phyloP scores from a whole-genome alignment of 441 rosid genomes.

The Populus trichocarpa region DNA sequence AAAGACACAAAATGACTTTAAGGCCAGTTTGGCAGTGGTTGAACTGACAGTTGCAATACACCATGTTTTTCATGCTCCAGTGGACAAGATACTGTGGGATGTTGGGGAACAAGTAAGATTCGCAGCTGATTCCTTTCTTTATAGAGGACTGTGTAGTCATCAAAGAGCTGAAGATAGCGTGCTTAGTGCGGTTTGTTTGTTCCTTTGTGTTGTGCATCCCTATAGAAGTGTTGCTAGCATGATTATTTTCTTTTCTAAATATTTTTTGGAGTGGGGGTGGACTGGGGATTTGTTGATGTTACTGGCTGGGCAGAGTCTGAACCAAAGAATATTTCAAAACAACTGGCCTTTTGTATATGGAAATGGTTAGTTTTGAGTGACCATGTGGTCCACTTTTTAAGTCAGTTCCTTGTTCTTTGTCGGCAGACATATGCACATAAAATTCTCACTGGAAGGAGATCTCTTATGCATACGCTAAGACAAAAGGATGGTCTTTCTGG shows the following conservation, averaged over 20 bases:
- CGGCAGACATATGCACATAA: slow-evolving; percentile 91
- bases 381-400: not conserved
- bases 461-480: slow-evolving; percentile 53
- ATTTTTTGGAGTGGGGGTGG: not conserved
- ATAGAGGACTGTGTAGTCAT: not conserved
- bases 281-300: not conserved
- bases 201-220: not conserved
- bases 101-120: slow-evolving; percentile 71
- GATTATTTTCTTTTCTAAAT: not conserved
- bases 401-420: slow-evolving; percentile 9
- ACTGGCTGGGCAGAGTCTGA: not conserved
- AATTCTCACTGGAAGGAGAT: slow-evolving; percentile 79
- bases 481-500: slow-evolving; percentile 65
- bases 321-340: not conserved
- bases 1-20: slow-evolving; percentile 46
- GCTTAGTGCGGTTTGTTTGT: not conserved
- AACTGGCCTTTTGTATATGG: not conserved
- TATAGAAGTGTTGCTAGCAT: not conserved
- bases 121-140: slow-evolving; percentile 9
- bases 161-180: not conserved
- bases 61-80: slow-evolving; percentile 78
- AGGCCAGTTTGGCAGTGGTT: slow-evolving; percentile 66
- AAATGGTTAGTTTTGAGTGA: not conserved
- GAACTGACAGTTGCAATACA: slow-evolving; percentile 87
- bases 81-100: slow-evolving; percentile 91